These are phyloP conservation scores for Yarrowia osloensis DNA, from an alignment of 805 yeast species.

Conservation along the genomic window DNA sequence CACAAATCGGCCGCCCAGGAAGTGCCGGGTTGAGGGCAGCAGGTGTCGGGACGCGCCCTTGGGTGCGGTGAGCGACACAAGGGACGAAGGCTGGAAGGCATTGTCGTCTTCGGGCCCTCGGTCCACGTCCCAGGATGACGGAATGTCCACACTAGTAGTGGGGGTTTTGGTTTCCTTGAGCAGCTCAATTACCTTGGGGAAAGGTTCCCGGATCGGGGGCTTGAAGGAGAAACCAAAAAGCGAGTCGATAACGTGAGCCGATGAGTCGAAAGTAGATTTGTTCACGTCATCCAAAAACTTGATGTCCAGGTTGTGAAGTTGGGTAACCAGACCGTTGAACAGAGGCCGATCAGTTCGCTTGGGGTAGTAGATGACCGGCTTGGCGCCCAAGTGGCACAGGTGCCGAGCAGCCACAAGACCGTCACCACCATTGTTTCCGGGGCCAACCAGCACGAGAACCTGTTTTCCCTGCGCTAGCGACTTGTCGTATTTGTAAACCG, in stretches of 20 bases:
- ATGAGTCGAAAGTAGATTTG: slow-evolving; percentile 40
- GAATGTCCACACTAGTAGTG: slow-evolving; percentile 82
- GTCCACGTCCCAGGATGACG: slow-evolving; percentile 98
- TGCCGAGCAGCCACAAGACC: slow-evolving; percentile 96
- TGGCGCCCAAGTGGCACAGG: slow-evolving; percentile 73
- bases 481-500: slow-evolving; percentile 58
- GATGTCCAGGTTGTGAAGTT: slow-evolving; percentile 65
- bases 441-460: slow-evolving; percentile 81
- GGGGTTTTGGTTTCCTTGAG: slow-evolving; percentile 52
- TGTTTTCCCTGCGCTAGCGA: slow-evolving; percentile 19
- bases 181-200: slow-evolving; percentile 51
- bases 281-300: slow-evolving; percentile 50
- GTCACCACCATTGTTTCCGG: slow-evolving; percentile 96
- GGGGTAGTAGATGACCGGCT: slow-evolving; percentile 80
- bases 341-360: slow-evolving; percentile 58
- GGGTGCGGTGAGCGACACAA: slow-evolving; percentile 90
- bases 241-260: slow-evolving; percentile 69
- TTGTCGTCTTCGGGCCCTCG: slow-evolving; percentile 61
- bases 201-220: slow-evolving; percentile 85
- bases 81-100: slow-evolving; percentile 59
- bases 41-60: slow-evolving; percentile 75
- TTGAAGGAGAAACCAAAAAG: slow-evolving; percentile 91
- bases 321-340: slow-evolving; percentile 62
- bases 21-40: slow-evolving; percentile 55
- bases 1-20: slow-evolving; percentile 88